Evolutionary conservation across 2,329 filamentous ascomycete species (phyloP), one percentile per base, ranked within the genome.

Genomic region (Aspergillus bombycis): DNA sequence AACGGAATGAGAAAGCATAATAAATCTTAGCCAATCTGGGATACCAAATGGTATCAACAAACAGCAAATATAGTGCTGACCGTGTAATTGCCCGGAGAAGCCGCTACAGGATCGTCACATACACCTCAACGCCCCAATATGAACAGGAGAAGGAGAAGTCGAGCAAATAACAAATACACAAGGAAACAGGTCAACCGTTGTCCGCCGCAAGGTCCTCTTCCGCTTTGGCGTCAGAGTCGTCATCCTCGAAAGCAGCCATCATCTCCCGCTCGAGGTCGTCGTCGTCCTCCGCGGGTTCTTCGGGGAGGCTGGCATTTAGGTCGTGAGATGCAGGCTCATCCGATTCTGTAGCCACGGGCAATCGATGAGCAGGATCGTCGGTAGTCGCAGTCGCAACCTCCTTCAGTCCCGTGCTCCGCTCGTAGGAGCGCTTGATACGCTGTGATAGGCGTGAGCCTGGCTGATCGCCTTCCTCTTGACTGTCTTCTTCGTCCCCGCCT

Each of bases 221-320:
- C 60, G 68, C 74, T 58, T 74, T 67, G 26, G 70, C 65, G 41
- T 77, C 79, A 56, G 78, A 75, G 12, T 70, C 73, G 6, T 68
- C 73, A 26, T 78, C 78, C 60, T 88, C 86, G 67, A 89, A 79
- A 67, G 86, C 88, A 1, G 86, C 87, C 70, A 88, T 79, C 73
- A 91, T 81, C 69, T 89, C 88, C 43, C 77, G 75, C 62, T 83
- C 81, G 26, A 83, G 70, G 57, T 80, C 81, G 62, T 82, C 81
- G 11, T 84, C 80, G 9, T 81, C 81, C 21, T 81, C 79, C 41
- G 76, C 74, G 2, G 74, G 72, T 21, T 74, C 68, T 61, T 72
- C 71, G 0, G 68, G 67, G 32, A 68, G 64, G 2, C 58, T 72
- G 30, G 71, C 73, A 57, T 74, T 73, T 46, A 65, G 66, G 21